Evolutionary conservation across 148 eudicot genomes (phyloP).

Genomic region (Chenopodium suecicum): DNA sequence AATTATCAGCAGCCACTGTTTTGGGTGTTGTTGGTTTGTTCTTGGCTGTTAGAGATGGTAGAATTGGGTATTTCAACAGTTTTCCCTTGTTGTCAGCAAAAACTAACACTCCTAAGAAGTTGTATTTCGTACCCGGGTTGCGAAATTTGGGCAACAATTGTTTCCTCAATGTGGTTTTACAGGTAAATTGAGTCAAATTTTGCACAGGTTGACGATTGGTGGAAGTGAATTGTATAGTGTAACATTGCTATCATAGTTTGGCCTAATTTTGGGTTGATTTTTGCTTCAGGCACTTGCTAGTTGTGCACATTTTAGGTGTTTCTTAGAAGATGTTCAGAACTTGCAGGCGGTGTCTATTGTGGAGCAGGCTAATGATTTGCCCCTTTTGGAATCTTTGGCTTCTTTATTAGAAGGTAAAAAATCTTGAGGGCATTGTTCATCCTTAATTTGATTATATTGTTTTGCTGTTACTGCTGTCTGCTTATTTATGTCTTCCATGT

Average conservation of each 20-base stretch:
- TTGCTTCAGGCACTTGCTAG: constrained; percentile 73
- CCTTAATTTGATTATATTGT: neutral
- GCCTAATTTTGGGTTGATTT: neutral
- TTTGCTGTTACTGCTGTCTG: neutral
- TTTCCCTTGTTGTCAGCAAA: constrained; percentile 36
- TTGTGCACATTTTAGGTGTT: constrained; percentile 58
- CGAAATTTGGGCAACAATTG: constrained; percentile 89
- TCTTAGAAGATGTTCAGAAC: constrained; percentile 43
- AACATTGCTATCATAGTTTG: constrained; percentile 3
- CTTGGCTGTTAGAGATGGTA: constrained; percentile 44
- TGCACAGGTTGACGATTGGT: neutral
- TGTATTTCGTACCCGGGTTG: constrained; percentile 69
- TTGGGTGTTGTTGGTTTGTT: constrained; percentile 58
- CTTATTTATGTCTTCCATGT: neutral
- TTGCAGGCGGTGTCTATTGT: constrained; percentile 32
- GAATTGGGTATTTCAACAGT: constrained; percentile 35
- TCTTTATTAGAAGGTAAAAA: constrained; percentile 64
- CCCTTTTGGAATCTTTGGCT: constrained; percentile 62
- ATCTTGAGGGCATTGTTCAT: neutral
- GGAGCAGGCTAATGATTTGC: constrained; percentile 46
- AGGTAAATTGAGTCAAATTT: constrained; percentile 42
- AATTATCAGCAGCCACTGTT: constrained; percentile 46
- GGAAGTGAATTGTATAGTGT: neutral
- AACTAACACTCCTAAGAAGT: constrained; percentile 25
- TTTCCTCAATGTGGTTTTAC: constrained; percentile 88